These are phyloP conservation scores for Xenosphaeropsis pyriputrescens DNA, from an alignment of 2,329 filamentous ascomycete species.

Conservation along the genomic window DNA sequence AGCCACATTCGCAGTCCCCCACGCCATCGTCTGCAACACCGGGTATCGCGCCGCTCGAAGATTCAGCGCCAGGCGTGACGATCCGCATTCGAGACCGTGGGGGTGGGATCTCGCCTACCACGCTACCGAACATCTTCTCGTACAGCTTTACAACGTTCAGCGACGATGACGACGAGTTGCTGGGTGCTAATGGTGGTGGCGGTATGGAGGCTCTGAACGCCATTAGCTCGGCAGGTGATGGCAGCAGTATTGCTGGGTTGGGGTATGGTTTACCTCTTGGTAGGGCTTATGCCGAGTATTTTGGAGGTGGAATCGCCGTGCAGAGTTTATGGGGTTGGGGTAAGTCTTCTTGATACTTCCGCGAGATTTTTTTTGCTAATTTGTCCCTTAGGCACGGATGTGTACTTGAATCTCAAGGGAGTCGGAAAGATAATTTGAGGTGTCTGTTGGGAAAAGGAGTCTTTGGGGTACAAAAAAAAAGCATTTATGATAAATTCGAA, in stretches of 20 bases:
- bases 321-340: constrained; percentile 95
- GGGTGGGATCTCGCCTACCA: constrained; percentile 76
- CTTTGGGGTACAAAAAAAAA: no score
- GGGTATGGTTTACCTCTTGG: constrained; percentile 87
- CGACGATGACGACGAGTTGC: constrained; percentile 28
- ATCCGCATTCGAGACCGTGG: constrained; percentile 94
- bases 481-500: no score
- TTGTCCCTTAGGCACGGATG: constrained; percentile 73
- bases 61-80: constrained; percentile 70
- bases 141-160: constrained; percentile 97
- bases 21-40: constrained; percentile 1
- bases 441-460: no score
- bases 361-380: constrained; percentile 19
- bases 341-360: neutral
- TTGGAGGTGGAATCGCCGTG: constrained; percentile 88
- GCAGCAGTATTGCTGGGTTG: constrained; percentile 78
- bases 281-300: constrained; percentile 93
- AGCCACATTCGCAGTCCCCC: constrained; percentile 18
- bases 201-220: constrained; percentile 58
- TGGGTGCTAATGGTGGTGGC: constrained; percentile 24
- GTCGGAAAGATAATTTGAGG: neutral
- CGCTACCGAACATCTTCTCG: constrained; percentile 81
- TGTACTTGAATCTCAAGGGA: constrained; percentile 41
- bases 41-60: constrained; percentile 39
- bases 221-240: constrained; percentile 56